Evolutionary conservation across 441 rosid genomes (phyloP), one percentile per base, ranked within the genome.

Genomic region (Geranium incanum): DNA sequence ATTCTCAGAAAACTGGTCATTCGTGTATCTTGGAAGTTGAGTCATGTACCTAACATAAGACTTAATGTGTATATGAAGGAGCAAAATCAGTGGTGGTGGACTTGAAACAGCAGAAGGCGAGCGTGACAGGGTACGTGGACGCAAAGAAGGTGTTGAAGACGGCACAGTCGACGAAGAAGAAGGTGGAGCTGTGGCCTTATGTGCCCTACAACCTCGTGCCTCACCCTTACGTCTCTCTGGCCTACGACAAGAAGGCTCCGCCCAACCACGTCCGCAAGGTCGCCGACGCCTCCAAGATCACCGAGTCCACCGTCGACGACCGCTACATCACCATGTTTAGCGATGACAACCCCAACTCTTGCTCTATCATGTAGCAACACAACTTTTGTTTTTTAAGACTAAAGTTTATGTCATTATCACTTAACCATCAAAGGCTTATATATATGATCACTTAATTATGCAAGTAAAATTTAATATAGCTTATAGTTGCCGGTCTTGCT

Each of bases 191-290:
- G 36, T 92, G 97, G 97, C 97, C 97, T 0, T 92, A 92, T n/a
- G 93, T 88, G 8, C 96, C 95, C 0, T 87, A 88, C 79, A 72
- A 74, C 41, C 38, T 88, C 73, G 97, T 86, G 72, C 75, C 88
- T 1, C 74, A 88, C 75, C 96, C 97, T n/a, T 88, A 92, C 67
- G 83, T 86, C 60, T 77, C 97, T 36, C 90, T 83, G 62, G 93
- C 96, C 43, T 92, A 92, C 76, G 96, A 90, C 83, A 92, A 92
- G 86, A 92, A 92, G 66, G 97, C 96, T 1, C 97, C 97, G 3
- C 67, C 93, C 2, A 90, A 92, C 72, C 89, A 85, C 67, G 96
- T 88, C 43, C 76, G 95, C 73, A 79, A 68, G 11, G 71, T 92
- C 38, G 85, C 92, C 0, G 75, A 21, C 78, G 70, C 87, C 2